Conservation (phyloP, 768 basidiomycete genomes). For the Suillus occidentalis region DNA sequence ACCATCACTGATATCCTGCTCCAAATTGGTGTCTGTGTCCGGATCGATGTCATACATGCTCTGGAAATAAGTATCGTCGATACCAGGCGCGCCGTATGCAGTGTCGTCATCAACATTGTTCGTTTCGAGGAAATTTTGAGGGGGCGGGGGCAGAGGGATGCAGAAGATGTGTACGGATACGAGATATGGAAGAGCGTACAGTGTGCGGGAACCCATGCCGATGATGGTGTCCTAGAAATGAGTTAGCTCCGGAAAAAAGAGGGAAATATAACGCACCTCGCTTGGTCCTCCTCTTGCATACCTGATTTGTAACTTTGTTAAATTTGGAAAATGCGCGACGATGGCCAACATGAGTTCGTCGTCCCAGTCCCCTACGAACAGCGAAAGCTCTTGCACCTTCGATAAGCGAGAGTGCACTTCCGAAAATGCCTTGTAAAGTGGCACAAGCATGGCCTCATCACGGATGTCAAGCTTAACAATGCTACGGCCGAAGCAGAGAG, state of each 20-base stretch:
- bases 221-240: conserved; percentile 36
- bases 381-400: conserved; percentile 30
- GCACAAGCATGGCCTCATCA: conserved; percentile 20
- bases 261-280: conserved; percentile 35
- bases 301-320: conserved; percentile 41
- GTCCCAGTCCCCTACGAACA: conserved; percentile 45
- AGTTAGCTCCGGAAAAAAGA: not conserved
- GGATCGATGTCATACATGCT: conserved; percentile 18
- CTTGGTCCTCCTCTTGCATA: conserved; percentile 39
- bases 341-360: conserved; percentile 45
- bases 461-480: conserved; percentile 24
- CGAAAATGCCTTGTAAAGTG: conserved; percentile 25
- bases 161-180: conserved; percentile 40
- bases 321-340: conserved; percentile 34
- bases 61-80: not conserved
- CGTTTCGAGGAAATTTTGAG: conserved; percentile 7
- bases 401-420: not conserved
- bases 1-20: not conserved
- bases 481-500: conserved; percentile 20
- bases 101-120: not conserved
- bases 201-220: conserved; percentile 44
- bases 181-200: conserved; percentile 35
- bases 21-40: conserved; percentile 9
- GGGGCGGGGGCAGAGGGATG: not conserved
- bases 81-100: conserved; percentile 7